Base-by-base conservation (phyloP, 2,329 filamentous ascomycete genomes). In the Rosellinia necatrix region DNA sequence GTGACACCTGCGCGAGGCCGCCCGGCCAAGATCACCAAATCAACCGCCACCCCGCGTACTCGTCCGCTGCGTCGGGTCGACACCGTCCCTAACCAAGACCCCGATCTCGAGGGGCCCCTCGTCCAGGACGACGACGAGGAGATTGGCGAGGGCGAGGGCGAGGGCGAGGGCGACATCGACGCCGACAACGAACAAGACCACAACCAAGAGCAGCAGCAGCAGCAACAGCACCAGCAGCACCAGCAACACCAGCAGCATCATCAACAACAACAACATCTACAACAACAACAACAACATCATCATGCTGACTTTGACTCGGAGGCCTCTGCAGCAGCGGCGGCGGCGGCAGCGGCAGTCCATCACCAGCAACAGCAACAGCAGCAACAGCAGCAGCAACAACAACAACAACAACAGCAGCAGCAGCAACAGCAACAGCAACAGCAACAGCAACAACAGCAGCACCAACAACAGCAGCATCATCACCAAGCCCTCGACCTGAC, bases 21-120 rank as follows among this genome's bases (percentile, higher is more conserved):
- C 49, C 71, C 71, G 30, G 74, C 67, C 69, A 79, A 77, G 67
- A 76, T 79, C 64, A 74, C 72, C 49, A 81, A 80, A 66, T 67
- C 72, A 37, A 60, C 62, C 42, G 56, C 64, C 22, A 58, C 63
- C 35, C 64, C 67, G 40, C 65, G 65, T 41, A 66, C 67, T 42
- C 70, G 71, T 24, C 63, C 63, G 56, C 61, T 67, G 54, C 70
- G 69, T 29, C 66, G 66, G 29, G 56, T 59, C 46, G 65, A 74
- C 51, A 61, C 62, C 15, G 69, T 71, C 9, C 67, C 72, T 41
- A 71, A 74, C 48, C 66, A 72, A 17, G 70, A 75, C 40, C 61
- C 65, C 1, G 65, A 66, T 27, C 64, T 70, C 46, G 66, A 71
- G 38, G 59, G 53, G 22, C 66, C 67, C 35, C 63, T 69, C 35